phyloP scores from a whole-genome alignment of 2,329 filamentous ascomycete species.

The Colletotrichum australisinense region DNA sequence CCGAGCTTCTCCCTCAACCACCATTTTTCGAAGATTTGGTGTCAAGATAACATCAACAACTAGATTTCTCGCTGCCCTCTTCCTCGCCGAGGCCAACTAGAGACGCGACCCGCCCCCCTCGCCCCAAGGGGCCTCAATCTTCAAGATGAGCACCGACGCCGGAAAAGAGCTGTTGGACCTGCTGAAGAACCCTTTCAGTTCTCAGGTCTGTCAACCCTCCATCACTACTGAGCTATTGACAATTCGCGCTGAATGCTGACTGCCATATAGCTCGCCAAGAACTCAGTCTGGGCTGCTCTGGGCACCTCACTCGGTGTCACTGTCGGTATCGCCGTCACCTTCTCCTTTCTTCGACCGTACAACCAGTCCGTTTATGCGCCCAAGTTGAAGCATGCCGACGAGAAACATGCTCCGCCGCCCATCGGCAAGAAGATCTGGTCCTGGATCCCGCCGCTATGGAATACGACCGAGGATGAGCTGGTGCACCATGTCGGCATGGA shows the following conservation, averaged over 20 bases:
- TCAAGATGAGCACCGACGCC: constrained; percentile 41
- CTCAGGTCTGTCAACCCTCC: constrained; percentile 50
- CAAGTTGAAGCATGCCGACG: constrained; percentile 91
- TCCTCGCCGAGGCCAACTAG: neutral
- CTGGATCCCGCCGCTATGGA: constrained; percentile 84
- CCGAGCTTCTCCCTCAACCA: neutral
- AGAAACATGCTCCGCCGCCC: constrained; percentile 87
- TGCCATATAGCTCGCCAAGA: constrained; percentile 53
- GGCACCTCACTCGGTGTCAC: constrained; percentile 84
- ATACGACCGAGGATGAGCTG: constrained; percentile 80
- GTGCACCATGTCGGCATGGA: constrained; percentile 90
- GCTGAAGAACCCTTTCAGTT: constrained; percentile 62
- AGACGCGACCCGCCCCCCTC: constrained; percentile 20
- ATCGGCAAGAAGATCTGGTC: constrained; percentile 89
- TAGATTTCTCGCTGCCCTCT: neutral
- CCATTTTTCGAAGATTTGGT: neutral
- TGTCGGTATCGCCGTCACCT: constrained; percentile 77
- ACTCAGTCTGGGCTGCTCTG: constrained; percentile 82
- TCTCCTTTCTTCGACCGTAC: constrained; percentile 91
- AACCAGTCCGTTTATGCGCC: constrained; percentile 95
- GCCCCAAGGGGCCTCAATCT: constrained; percentile 28
- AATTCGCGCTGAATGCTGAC: neutral
- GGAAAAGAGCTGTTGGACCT: constrained; percentile 60
- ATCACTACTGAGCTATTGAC: no score
- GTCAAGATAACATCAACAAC: constrained; percentile 23